Evolutionary conservation across 192 early-diverging fungal species (phyloP).

Genomic region (Podila clonocystis): DNA sequence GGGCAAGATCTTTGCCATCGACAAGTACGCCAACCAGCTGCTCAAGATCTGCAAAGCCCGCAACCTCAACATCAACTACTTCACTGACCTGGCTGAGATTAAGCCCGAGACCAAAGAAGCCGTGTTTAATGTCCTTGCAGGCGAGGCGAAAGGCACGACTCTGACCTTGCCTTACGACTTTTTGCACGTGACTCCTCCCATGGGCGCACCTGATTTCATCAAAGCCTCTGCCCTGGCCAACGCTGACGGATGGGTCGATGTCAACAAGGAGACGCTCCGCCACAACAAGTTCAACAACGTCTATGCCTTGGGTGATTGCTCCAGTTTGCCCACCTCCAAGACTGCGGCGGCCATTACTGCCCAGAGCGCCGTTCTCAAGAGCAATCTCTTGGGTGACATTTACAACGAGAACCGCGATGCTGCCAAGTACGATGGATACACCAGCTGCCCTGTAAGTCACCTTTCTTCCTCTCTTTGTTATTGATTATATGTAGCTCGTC

Average conservation of each 20-base stretch:
- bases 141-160: conserved; percentile 64
- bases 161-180: conserved; percentile 79
- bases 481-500: not conserved
- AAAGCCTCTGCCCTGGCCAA: conserved; percentile 74
- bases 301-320: conserved; percentile 86
- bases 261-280: conserved; percentile 81
- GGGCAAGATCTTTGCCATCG: conserved; percentile 88
- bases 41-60: conserved; percentile 73
- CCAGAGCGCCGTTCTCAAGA: conserved; percentile 78
- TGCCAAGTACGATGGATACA: conserved; percentile 84
- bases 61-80: conserved; percentile 74
- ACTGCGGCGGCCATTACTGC: conserved; percentile 90
- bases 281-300: conserved; percentile 83
- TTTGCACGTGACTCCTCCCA: conserved; percentile 87
- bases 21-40: conserved; percentile 83
- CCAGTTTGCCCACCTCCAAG: conserved; percentile 89
- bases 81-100: conserved; percentile 77
- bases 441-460: conserved; percentile 75
- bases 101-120: conserved; percentile 72
- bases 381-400: conserved; percentile 75
- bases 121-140: conserved; percentile 71
- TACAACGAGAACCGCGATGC: conserved; percentile 40
- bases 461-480: not conserved
- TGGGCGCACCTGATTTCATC: conserved; percentile 84
- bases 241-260: conserved; percentile 84